A percentile compares a stretch with the other conserved stretches of the same genome.
Evolutionary conservation across 2,329 filamentous ascomycete species (phyloP).

Genomic region (Pseudogymnoascus sp.): DNA sequence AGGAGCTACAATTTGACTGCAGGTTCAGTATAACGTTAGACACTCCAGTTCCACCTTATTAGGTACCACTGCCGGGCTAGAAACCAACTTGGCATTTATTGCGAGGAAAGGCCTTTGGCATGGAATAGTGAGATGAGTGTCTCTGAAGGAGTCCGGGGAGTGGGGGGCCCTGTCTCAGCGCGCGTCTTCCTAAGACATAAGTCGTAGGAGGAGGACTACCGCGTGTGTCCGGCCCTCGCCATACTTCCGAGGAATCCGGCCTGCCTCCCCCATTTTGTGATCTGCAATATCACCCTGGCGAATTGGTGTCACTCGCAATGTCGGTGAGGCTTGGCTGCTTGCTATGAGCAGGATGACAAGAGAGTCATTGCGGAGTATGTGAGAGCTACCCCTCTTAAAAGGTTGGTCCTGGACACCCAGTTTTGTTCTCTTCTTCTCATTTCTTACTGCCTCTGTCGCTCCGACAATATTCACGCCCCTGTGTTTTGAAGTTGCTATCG

Average conservation of each 20-base stretch:
- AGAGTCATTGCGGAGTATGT: neutral
- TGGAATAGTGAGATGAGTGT: neutral
- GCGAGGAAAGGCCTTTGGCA: neutral
- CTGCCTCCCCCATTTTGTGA: neutral
- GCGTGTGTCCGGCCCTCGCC: neutral
- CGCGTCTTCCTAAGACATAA: neutral
- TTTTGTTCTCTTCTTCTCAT: neutral
- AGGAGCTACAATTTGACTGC: neutral
- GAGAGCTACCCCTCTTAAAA: neutral
- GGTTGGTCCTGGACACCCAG: neutral
- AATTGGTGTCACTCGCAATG: neutral
- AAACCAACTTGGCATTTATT: neutral
- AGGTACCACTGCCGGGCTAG: neutral
- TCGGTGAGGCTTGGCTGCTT: conserved; percentile 1
- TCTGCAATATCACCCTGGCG: neutral
- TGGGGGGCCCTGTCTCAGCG: neutral
- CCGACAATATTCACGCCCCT: neutral
- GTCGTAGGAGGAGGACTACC: neutral
- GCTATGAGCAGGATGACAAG: neutral
- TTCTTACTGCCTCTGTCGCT: neutral
- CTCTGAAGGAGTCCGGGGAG: neutral
- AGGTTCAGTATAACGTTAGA: neutral
- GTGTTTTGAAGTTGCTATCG: neutral
- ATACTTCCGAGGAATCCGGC: neutral
- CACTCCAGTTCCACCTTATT: neutral